Percentiles rank a stretch among this genome's conserved stretches.
These are phyloP conservation scores for Candida anutae DNA, from an alignment of 1,139 yeast genomes.

Conservation along the genomic window DNA sequence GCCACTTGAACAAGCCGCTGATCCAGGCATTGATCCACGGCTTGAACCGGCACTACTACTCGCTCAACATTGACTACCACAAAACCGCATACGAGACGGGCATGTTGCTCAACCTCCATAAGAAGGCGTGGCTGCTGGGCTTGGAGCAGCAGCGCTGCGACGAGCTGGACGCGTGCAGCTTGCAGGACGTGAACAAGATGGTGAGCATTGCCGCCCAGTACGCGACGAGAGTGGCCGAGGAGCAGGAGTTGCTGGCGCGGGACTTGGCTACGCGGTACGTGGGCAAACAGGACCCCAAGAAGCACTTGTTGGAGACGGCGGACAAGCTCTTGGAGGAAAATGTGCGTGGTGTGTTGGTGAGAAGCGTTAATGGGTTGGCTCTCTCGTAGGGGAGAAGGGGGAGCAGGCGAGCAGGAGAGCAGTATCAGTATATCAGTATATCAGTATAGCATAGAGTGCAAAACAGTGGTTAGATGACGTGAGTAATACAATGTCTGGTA, in stretches of 20 bases:
- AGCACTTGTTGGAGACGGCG: constrained; percentile 88
- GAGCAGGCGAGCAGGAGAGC: not conserved
- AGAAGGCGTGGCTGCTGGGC: constrained; percentile 95
- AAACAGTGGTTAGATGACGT: no score
- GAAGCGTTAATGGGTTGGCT: constrained; percentile 83
- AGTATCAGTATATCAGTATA: no score
- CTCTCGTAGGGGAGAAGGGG: constrained; percentile 18
- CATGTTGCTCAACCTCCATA: constrained; percentile 90
- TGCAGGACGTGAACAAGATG: constrained; percentile 68
- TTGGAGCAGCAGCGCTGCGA: constrained; percentile 71
- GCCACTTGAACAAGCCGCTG: constrained; percentile 94
- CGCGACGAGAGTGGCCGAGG: constrained; percentile 87
- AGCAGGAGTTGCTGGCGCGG: constrained; percentile 79
- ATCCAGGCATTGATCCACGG: constrained; percentile 97
- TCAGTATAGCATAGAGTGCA: no score
- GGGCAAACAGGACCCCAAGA: constrained; percentile 98
- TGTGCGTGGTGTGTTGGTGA: constrained; percentile 77
- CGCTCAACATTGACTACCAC: constrained; percentile 88
- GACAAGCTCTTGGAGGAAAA: constrained; percentile 83
- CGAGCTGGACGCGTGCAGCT: constrained; percentile 68
- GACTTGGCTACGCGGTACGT: constrained; percentile 92
- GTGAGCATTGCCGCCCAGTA: constrained; percentile 88
- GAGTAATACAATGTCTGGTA: no score
- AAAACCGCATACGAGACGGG: constrained; percentile 90
- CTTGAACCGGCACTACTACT: constrained; percentile 91